Evolutionary conservation across 495 filamentous ascomycete species (phyloP).

Genomic region (Hyaloscypha variabilis): DNA sequence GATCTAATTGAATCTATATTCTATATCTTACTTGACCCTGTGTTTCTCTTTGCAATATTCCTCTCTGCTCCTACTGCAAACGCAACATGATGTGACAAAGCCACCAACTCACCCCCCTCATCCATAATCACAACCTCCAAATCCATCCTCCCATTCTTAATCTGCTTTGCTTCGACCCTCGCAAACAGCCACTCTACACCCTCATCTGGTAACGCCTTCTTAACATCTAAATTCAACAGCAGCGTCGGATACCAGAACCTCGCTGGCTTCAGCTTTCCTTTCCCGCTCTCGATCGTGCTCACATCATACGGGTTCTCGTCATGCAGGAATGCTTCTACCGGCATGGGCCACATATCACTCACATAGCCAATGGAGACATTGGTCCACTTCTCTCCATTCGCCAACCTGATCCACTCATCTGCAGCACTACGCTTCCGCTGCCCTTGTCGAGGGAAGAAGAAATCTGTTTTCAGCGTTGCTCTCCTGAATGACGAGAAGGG

Average conservation of each 20-base stretch:
- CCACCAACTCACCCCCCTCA: slow-evolving; percentile 58
- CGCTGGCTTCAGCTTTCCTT: slow-evolving; percentile 28
- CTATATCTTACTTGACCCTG: slow-evolving; percentile 29
- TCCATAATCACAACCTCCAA: slow-evolving; percentile 65
- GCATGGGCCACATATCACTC: slow-evolving; percentile 65
- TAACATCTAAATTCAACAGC: slow-evolving; percentile 68
- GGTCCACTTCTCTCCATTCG: slow-evolving; percentile 52
- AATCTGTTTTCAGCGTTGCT: slow-evolving; percentile 54
- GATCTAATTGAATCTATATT: background rate
- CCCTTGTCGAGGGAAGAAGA: slow-evolving; percentile 56
- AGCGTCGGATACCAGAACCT: slow-evolving; percentile 80
- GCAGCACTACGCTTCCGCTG: slow-evolving; percentile 43
- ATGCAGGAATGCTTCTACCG: slow-evolving; percentile 43
- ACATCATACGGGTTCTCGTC: slow-evolving; percentile 30
- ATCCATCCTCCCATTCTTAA: slow-evolving; percentile 67
- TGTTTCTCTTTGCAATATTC: slow-evolving; percentile 26
- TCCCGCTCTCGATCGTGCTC: slow-evolving; percentile 13
- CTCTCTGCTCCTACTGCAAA: slow-evolving; percentile 42
- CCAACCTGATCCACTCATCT: slow-evolving; percentile 70
- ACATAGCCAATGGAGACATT: slow-evolving; percentile 60
- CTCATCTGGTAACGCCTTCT: slow-evolving; percentile 58
- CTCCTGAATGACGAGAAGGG: slow-evolving; percentile 52
- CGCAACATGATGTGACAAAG: slow-evolving; percentile 63
- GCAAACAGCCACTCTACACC: slow-evolving; percentile 69
- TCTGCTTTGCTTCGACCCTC: slow-evolving; percentile 57